A percentile compares a stretch with the other conserved stretches of the same genome.
Conservation (phyloP, 345 rosid genomes). For the Ricinus communis region DNA sequence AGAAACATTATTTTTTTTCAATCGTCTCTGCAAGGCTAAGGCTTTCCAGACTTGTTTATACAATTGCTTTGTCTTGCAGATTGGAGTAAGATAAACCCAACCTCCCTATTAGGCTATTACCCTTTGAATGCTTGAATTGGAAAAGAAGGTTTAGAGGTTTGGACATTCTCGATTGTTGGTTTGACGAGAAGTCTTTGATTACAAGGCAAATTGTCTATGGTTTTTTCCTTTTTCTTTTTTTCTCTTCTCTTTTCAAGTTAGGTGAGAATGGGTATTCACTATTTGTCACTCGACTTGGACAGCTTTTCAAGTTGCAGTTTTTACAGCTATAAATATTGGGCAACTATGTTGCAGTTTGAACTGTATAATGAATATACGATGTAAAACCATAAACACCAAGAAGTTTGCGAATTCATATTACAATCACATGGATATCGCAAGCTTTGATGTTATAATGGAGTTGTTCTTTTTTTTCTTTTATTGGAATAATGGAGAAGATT, state of each 20-base stretch:
- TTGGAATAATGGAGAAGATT: too few species aligned
- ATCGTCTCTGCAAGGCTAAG: constrained; percentile 22
- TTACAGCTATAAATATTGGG: not conserved
- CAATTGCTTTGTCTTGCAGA: constrained; percentile 59
- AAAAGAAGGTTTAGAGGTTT: constrained; percentile 33
- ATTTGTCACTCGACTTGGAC: not conserved
- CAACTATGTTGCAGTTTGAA: not conserved
- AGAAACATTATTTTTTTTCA: not conserved
- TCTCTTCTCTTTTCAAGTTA: constrained; percentile 1
- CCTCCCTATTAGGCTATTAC: constrained; percentile 3
- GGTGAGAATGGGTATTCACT: constrained; percentile 29
- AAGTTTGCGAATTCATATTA: not conserved
- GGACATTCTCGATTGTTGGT: constrained; percentile 8
- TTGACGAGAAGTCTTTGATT: constrained; percentile 25
- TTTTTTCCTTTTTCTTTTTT: too few species aligned
- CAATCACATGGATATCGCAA: too few species aligned
- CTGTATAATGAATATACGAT: too few species aligned
- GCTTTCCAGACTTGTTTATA: not conserved
- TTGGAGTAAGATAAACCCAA: constrained; percentile 7
- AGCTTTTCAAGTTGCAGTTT: not conserved
- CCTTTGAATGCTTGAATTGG: constrained; percentile 48
- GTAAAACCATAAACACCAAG: not conserved
- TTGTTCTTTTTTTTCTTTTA: too few species aligned
- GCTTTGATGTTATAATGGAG: too few species aligned
- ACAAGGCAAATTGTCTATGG: constrained; percentile 23